Base-by-base conservation (phyloP, 2,329 filamentous ascomycete species). In the Fusarium temperatum region DNA sequence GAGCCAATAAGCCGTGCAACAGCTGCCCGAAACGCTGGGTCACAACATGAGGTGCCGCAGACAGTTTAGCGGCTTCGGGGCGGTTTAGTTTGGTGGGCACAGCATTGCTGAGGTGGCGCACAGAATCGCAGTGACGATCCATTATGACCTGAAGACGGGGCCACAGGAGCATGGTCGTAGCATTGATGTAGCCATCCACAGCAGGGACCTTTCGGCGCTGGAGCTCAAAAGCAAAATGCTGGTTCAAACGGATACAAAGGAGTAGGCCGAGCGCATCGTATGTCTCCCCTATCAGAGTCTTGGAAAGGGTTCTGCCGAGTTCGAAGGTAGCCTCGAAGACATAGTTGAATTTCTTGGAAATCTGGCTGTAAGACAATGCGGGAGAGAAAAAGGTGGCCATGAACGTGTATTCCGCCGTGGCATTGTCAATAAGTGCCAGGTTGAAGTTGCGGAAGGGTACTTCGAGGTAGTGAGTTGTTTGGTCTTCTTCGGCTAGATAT, bases 21-120 rank as follows among this genome's bases (percentile, higher is more conserved):
- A 99, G 91, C 83, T 98, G 96, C 1, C 94, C 96, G 79, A 98
- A 98, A n/a, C 95, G 91, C 82, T 99, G 96, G 0, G 96, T 98
- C 24, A 97, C 88, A 58, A 96, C 91, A 78, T 98, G 96, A 1
- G 96, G 96, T 4, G 96, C 96, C 0, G 93, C 92, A 3, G 92
- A 94, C 62, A 92, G 87, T 75, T 87, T 90, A 24, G 87, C 85
- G 64, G 87, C 84, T 28, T 91, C 88, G 3, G 87, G 83, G 67
- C 82, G 80, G 54, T 80, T 84, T 44, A 83, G 83, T 38, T 81
- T 84, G 14, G 80, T 86, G 78, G 80, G 90, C 79, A 86, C 88
- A 64, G 78, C 85, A 82, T 81, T 91, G 67, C 81, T 91, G 79
- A 87, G 87, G 80, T 80, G 88, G 58, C 92, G 93, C 41, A 99